These are phyloP conservation scores for Aspergillus olivimuriae DNA, from an alignment of 495 filamentous ascomycete species.

Conservation along the genomic window DNA sequence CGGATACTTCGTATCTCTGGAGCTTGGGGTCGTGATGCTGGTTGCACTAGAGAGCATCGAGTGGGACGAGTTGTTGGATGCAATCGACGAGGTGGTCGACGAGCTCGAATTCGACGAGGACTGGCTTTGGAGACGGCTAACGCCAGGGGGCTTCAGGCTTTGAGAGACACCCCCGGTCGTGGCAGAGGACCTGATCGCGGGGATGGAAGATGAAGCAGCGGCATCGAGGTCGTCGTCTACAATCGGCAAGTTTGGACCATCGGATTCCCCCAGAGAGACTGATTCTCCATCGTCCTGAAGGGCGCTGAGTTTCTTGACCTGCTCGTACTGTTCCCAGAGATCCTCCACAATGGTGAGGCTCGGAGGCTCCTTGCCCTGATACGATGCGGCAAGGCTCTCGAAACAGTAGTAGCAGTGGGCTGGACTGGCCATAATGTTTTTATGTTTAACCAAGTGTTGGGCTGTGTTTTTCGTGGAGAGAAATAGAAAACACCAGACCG, in stretches of 20 bases:
- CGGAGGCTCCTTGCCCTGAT: slow-evolving; percentile 52
- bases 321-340: slow-evolving; percentile 57
- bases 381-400: slow-evolving; percentile 65
- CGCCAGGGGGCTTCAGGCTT: slow-evolving; percentile 24
- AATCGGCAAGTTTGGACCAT: slow-evolving; percentile 10
- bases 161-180: slow-evolving; percentile 12
- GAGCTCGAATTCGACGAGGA: slow-evolving; percentile 36
- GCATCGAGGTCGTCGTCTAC: slow-evolving; percentile 7
- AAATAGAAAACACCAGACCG: neutral
- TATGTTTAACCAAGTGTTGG: neutral
- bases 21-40: slow-evolving; percentile 39
- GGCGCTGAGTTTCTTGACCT: slow-evolving; percentile 32
- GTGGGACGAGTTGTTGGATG: slow-evolving; percentile 38
- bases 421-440: slow-evolving; percentile 61
- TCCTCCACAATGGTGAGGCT: slow-evolving; percentile 61
- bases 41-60: slow-evolving; percentile 37
- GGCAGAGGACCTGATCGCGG: slow-evolving; percentile 20
- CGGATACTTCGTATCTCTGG: slow-evolving; percentile 43
- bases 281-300: slow-evolving; percentile 22
- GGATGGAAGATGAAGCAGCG: too few relatives aligned
- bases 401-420: slow-evolving; percentile 90
- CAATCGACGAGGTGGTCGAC: slow-evolving; percentile 39
- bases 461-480: neutral
- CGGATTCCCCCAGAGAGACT: slow-evolving; percentile 13
- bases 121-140: slow-evolving; percentile 31